Evolutionary conservation across 768 basidiomycete genomes (phyloP), one percentile per base, ranked within the genome.

Genomic region (Chalciporus pseudorubinellus): DNA sequence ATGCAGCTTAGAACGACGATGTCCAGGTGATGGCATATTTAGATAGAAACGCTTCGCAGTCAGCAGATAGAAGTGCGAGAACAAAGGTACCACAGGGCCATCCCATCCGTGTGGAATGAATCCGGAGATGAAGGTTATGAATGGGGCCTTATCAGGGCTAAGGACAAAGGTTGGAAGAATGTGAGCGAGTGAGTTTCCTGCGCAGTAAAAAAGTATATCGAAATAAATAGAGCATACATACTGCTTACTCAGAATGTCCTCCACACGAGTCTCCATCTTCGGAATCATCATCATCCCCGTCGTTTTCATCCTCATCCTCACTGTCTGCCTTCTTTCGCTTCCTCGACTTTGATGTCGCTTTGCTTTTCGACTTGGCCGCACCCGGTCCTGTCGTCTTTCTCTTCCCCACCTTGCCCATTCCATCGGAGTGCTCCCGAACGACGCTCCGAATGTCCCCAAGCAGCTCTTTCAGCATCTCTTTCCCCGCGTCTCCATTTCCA

Each of bases 361-460:
- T 31, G 10, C 29, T 38, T 44, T 39, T 52, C 5, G 28, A 22
- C 40, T 51, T 58, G 16, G 61, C 33, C 6, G 4, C 14, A 21
- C 28, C 14, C 26, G 16, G 21, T 10, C 39, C 24, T 9, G 43
- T 33, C 4, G 24, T 9, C 21, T 18, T 24, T 21, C 46, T 59
- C 46, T 50, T 51, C 14, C 39, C 39, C 1, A 1, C 26, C 9
- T 46, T 55, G 36, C 44, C 52, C 34, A 59, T 59, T 24, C 29
- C 48, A 29, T 53, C 49, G 9, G 43, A 41, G 24, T 59, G 51
- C 39, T 62, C 36, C 6, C 51, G 48, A 22, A 65, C 31, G 42
- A 57, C 44, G 9, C 21, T 31, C 10, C 20, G 60, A 21, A 64
- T 54, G 11, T 58, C 48, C 11, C 11, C 40, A 21, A 52, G 19